Evolutionary conservation across 176 grass and related monocot genomes (phyloP), one percentile per base, ranked within the genome.

Genomic region (Ananas comosus): DNA sequence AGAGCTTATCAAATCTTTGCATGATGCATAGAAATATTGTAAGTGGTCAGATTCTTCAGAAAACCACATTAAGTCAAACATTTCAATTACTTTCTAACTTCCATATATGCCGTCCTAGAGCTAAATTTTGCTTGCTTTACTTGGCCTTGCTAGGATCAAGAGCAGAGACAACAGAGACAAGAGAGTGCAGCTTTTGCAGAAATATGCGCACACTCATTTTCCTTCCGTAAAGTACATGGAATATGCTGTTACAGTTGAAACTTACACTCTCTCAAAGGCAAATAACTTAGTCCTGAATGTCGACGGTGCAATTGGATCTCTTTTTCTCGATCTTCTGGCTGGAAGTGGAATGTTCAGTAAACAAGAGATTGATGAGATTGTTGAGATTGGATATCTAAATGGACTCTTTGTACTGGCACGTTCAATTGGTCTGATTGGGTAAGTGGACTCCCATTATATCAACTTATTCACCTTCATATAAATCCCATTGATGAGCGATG

Each of bases 271-370:
- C 48, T 96, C 91, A 69, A 96, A 96, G 80, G 85, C 91, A 25
- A 96, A 91, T 78, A 61, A 61, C 56, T 61, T 61, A 19, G 56
- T 61, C 21, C 56, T 61, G 56, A 61, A 61, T 61, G 56, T 96
- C 0, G 91, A 96, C 16, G 91, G 91, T 79, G 91, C 91, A 1
- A 96, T 96, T 6, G 91, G 91, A 61, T 61, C 56, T 10, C 56
- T 61, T 61, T 61, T 61, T 19, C 56, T 99, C 77, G 94, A 99
- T 85, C 89, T 99, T 70, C 85, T 99, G 48, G 88, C 94, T 47
- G 94, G 94, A 14, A 92, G 89, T 54, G 94, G 94, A 80, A 99
- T 99, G 94, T 99, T 99, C 84, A 85, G 54, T n/a, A 99, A 99
- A 64, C 88, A 86, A 63, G 94, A 99, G 80, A 90, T 99, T 10